These are phyloP conservation scores for Eucalyptus urophylla DNA, from an alignment of 345 rosid genomes.

Conservation along the genomic window DNA sequence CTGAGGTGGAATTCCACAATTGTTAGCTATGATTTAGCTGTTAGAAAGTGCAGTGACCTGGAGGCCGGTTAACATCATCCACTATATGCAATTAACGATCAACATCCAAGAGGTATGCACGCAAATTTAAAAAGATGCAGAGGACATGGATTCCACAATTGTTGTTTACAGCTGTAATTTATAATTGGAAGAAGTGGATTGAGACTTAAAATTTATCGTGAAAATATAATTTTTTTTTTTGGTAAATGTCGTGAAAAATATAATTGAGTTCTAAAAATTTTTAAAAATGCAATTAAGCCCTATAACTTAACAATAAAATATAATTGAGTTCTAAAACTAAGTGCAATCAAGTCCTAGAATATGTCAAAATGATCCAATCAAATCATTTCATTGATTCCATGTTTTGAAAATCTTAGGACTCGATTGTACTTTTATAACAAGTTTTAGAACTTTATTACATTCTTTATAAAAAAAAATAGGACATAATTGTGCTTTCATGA, in stretches of 20 bases:
- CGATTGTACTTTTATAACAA: not conserved
- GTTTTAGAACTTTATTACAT: too few relatives aligned
- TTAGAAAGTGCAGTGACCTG: not conserved
- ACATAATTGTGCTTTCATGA: too few relatives aligned
- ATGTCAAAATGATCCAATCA: not conserved
- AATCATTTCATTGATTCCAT: not conserved
- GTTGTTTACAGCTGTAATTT: not conserved
- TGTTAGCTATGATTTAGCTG: not conserved
- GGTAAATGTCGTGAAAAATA: too few relatives aligned
- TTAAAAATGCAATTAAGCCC: too few relatives aligned
- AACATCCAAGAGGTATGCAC: not conserved
- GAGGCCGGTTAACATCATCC: not conserved
- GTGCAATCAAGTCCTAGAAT: too few relatives aligned
- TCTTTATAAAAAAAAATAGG: rapidly evolving
- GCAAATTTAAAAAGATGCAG: not conserved
- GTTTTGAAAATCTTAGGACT: not conserved
- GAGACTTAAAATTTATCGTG: too few relatives aligned
- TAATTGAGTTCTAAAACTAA: too few relatives aligned
- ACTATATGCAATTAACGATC: not conserved
- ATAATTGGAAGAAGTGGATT: not conserved
- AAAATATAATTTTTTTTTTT: too few relatives aligned
- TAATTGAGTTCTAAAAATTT: too few relatives aligned
- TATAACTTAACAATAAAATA: too few relatives aligned
- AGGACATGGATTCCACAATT: not conserved
- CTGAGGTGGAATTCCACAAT: not conserved